Evolutionary conservation across 2,329 filamentous ascomycete species (phyloP), one percentile per base, ranked within the genome.

Genomic region (Monosporascus sp.): DNA sequence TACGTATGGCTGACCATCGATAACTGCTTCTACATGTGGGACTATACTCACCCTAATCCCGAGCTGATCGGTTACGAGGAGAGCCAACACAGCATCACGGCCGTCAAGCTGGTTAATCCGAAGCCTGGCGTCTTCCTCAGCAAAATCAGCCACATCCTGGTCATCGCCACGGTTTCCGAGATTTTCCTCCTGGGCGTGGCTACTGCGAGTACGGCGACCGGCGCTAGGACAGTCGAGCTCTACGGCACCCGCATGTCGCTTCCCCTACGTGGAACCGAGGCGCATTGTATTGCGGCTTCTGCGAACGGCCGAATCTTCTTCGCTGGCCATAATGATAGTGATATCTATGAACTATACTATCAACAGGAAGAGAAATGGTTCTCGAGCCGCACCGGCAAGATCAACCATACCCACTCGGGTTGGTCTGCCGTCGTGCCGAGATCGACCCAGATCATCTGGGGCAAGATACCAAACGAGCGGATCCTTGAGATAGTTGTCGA

Each of bases 331-430:
- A 81, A 78, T 49, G 89, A 93, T 60, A 91, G 91, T 58, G 92
- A 97, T 63, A 84, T 99, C 48, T 90, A 94, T 69, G 94, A 99
- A 72, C 81, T 99, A 51, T 92, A 88, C 61, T 99, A 99, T 68
- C 93, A 97, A 71, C 91, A 96, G 65, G 91, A 97, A 70, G 94
- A 99, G 72, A 88, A 89, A 63, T 99, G 94, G 94, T 99, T 99
- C 68, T 87, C 89, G 51, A 91, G 86, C 70, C 84, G 88, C 60
- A 95, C 90, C 68, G 86, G 87, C 55, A 96, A 92, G 72, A 85
- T 93, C 58, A 95, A 95, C 67, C 94, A 97, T 69, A 93, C 87
- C 48, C 87, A 82, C 68, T 85, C 82, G 3, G 86, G 87, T 37
- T 86, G 89, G 76, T 79, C 80, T 52, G 86, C 82, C 11, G 78